A percentile compares a stretch with the other conserved stretches of the same genome.
Conservation (phyloP, 495 filamentous ascomycete species). For the Xylaria telfairii region DNA sequence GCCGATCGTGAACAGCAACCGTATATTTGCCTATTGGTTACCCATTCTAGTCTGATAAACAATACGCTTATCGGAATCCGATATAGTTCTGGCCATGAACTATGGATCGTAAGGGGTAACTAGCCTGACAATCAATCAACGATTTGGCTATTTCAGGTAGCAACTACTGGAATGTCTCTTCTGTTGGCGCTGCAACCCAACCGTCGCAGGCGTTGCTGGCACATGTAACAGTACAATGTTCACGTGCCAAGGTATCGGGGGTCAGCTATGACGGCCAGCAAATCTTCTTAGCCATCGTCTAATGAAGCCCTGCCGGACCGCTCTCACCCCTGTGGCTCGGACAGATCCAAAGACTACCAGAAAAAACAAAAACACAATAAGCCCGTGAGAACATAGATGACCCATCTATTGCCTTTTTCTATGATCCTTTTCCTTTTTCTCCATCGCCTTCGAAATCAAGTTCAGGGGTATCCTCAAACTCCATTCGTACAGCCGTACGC, state of each 20-base stretch:
- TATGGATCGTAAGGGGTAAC: not conserved
- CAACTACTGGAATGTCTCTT: not conserved
- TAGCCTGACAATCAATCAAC: not conserved
- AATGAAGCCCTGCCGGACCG: slow-evolving; percentile 3
- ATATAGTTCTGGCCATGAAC: slow-evolving; percentile 18
- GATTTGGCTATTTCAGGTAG: not conserved
- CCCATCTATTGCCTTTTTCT: slow-evolving; percentile 34
- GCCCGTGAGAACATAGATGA: slow-evolving; percentile 23
- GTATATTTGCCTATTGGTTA: not conserved
- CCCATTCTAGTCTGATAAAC: not conserved
- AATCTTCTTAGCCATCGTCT: not conserved
- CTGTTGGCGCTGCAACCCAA: slow-evolving; percentile 12
- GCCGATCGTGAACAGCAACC: slow-evolving; percentile 5
- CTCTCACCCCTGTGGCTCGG: slow-evolving; percentile 10
- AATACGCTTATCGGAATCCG: slow-evolving; percentile 2
- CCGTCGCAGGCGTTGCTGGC: not conserved
- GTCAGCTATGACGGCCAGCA: slow-evolving; percentile 1
- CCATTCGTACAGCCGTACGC: slow-evolving; percentile 41
- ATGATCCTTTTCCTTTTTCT: slow-evolving; percentile 33
- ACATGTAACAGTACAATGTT: not conserved
- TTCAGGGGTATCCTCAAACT: slow-evolving; percentile 41
- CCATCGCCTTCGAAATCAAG: slow-evolving; percentile 28
- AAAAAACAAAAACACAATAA: slow-evolving; percentile 15
- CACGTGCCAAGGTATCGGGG: slow-evolving; percentile 16
- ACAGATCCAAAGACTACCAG: not conserved